These are phyloP conservation scores for Suillus hirtellus DNA, from an alignment of 768 basidiomycete species.

Conservation along the genomic window DNA sequence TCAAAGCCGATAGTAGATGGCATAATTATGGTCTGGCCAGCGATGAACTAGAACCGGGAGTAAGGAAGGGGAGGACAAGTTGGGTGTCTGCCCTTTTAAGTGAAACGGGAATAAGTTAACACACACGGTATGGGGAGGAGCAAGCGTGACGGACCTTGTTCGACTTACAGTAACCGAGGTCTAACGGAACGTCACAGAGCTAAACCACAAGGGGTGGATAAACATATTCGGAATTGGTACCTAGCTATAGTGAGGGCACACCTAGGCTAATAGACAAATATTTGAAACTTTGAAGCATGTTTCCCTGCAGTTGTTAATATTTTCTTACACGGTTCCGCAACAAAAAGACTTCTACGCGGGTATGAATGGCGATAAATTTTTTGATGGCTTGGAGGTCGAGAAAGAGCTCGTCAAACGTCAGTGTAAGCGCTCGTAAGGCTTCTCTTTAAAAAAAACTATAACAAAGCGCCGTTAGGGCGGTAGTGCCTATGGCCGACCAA, in stretches of 20 bases:
- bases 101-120: background rate
- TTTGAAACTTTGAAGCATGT: background rate
- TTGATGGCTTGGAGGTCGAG: background rate
- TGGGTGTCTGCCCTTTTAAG: background rate
- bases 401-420: background rate
- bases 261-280: too few species aligned
- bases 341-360: background rate
- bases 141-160: background rate
- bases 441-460: background rate
- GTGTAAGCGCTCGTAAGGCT: background rate
- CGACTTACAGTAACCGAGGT: background rate
- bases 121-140: background rate
- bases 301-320: conserved; percentile 5
- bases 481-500: too few species aligned
- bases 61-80: background rate
- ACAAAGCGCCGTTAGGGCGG: background rate
- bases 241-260: too few species aligned
- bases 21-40: conserved; percentile 5
- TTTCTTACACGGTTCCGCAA: background rate
- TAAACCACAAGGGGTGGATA: background rate
- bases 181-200: background rate
- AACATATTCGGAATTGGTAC: background rate
- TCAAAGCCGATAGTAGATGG: conserved; percentile 11
- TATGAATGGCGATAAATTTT: background rate
- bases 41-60: background rate